Evolutionary conservation across 768 basidiomycete genomes (phyloP).

Genomic region (Russula foetens): DNA sequence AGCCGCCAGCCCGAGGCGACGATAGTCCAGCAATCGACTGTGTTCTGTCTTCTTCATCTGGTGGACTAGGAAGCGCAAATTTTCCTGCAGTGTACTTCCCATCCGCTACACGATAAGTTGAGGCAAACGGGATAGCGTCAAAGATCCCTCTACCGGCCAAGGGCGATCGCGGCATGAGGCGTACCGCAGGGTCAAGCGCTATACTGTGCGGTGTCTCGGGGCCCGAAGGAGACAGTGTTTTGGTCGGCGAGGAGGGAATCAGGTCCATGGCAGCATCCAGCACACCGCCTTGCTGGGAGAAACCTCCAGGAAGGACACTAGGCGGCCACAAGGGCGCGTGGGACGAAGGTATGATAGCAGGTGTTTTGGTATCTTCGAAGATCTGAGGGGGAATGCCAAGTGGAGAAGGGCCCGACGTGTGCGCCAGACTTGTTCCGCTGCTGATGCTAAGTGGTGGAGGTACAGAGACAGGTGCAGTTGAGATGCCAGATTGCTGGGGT

Average conservation of each 20-base stretch:
- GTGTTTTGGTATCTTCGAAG: slow-evolving; percentile 24
- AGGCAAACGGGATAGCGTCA: slow-evolving; percentile 69
- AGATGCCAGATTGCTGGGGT: slow-evolving; percentile 31
- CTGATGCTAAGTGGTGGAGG: slow-evolving; percentile 19
- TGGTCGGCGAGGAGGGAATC: slow-evolving; percentile 43
- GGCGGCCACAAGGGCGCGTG: slow-evolving; percentile 27
- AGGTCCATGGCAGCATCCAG: slow-evolving; percentile 33
- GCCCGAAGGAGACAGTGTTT: slow-evolving; percentile 33
- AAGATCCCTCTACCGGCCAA: slow-evolving; percentile 34
- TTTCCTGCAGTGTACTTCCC: slow-evolving; percentile 72
- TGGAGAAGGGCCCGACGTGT: slow-evolving; percentile 28
- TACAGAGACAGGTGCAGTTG: slow-evolving; percentile 20
- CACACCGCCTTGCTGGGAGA: slow-evolving; percentile 18
- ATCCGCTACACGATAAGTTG: slow-evolving; percentile 53
- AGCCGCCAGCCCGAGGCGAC: slow-evolving; percentile 34
- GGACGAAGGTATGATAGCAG: slow-evolving; percentile 27
- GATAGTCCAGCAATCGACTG: slow-evolving; percentile 8
- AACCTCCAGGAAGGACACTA: slow-evolving; percentile 17
- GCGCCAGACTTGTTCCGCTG: slow-evolving; percentile 23
- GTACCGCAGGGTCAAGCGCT: slow-evolving; percentile 18
- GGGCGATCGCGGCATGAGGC: slow-evolving; percentile 19
- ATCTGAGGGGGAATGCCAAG: slow-evolving; percentile 30
- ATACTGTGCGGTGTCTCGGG: slow-evolving; percentile 9
- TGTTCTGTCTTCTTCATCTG: slow-evolving; percentile 34
- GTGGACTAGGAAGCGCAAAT: slow-evolving; percentile 60